Evolutionary conservation across 2,329 filamentous ascomycete species (phyloP).

Genomic region (Mycosphaerelloides madeirae): DNA sequence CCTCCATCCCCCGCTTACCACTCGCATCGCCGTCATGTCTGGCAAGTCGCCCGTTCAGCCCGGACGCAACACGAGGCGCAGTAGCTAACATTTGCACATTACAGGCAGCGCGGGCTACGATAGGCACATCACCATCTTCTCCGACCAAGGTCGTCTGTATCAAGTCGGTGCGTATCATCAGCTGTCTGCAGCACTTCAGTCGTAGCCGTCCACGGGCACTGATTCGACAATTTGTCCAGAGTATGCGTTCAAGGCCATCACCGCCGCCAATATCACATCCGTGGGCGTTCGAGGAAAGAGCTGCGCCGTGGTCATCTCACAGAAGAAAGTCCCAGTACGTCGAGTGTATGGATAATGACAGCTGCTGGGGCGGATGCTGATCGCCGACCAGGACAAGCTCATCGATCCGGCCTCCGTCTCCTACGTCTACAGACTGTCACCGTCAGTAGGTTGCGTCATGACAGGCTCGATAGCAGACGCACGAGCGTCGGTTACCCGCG

Average conservation of each 20-base stretch:
- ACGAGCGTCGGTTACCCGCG: conserved; percentile 84
- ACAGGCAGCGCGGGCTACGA: conserved; percentile 86
- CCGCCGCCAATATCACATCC: conserved; percentile 97
- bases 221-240: conserved; percentile 52
- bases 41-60: conserved; percentile 18
- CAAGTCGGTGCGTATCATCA: conserved; percentile 80
- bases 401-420: conserved; percentile 96
- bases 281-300: conserved; percentile 93
- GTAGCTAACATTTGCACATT: conserved; percentile 16
- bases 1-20: neutral
- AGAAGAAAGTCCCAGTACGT: conserved; percentile 98
- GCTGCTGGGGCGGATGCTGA: conserved; percentile 12
- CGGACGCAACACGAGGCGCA: conserved; percentile 8
- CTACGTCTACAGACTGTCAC: conserved; percentile 94
- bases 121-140: conserved; percentile 99
- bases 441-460: conserved; percentile 96
- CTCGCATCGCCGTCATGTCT: conserved; percentile 26
- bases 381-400: conserved; percentile 77
- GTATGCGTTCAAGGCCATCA: conserved; percentile 99
- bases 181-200: neutral
- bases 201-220: conserved; percentile 6
- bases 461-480: conserved; percentile 98
- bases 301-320: conserved; percentile 93
- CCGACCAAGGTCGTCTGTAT: conserved; percentile 94
- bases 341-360: conserved; percentile 1